Evolutionary conservation across 83 land plant species (phyloP), one percentile per base, ranked within the genome.

Genomic region (Thuja plicata): DNA sequence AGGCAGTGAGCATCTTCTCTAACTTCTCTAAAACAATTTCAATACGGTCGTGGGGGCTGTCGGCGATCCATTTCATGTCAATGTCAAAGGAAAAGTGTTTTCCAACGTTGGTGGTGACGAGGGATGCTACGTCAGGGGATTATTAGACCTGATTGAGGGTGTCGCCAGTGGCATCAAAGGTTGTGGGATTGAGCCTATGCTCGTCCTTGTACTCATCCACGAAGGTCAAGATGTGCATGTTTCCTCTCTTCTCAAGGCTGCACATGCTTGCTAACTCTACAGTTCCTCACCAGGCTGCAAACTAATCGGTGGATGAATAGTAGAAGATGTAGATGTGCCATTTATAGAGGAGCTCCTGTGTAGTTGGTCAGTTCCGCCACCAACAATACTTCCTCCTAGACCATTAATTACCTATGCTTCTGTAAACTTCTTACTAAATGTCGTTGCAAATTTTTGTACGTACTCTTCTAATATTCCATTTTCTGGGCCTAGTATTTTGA

Each of bases 91-190:
- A 93, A 89, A 91, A 95, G 88, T 91, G 92, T 76, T 89, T 90
- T 57, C 96, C 96, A 60, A 91, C 89, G 54, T 92, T 91, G 38
- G 94, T 91, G 71, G 94, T 95, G 41, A 95, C 91, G 21, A 95
- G 97, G 37, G 89, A 92, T 57, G 86, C 92, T 57, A 92, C 91
- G 86, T 92, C 89, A 32, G 89, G 87, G 50, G 91, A 87, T 71
- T 90, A 87, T 85, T 92, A 90, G 90, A 84, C 90, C 80, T 32
- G 41, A 80, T 91, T 52, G 70, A 95, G 92, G 87, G 94, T 93
- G 13, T 94, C 70, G 70, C 54, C 62, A 89, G 95, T 86, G 85
- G 91, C 84, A 86, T 87, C 88, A 84, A 96, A 89, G 15, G 87
- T 86, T 66, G 86, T 34, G 15, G 94, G 93, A 87, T 76, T 90